Evolutionary conservation across 2,329 filamentous ascomycete genomes (phyloP), one percentile per base, ranked within the genome.

Genomic region (Truncatella angustata): DNA sequence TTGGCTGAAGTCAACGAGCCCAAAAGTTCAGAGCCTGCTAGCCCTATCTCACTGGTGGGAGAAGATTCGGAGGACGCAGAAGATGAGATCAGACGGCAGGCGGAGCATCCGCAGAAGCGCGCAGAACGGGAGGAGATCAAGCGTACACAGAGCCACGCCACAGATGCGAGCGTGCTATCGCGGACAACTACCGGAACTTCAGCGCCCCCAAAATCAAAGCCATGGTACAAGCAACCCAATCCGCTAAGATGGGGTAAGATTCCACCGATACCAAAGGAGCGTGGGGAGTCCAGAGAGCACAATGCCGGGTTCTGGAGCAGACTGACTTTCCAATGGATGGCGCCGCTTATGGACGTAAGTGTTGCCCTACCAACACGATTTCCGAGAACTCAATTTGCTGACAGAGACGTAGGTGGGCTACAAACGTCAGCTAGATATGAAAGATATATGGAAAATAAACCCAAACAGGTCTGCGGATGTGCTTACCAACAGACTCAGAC

Each of bases 391-490:
- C 18, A 6, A 4, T 40, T 43, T 18, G 26, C 35, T 50, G 28
- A 46, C 28, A 24, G 9, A 4, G 18, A 14, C 9, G 3, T 59
- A 90, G 85, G 82, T 85, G 35, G 94, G 94, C 32, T 97, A 97
- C 70, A 86, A 90, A 65, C 86, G 94, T 12, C 84, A 86, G 2
- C 79, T 99, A 2, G 87, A 96, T 63, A 73, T 86, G 51, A 89
- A 88, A 59, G 94, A 99, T 67, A 84, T 99, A 52, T 97, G 91
- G 87, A 74, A 78, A 1, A 88, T 97, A 60, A 97, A 97, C 57
- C 92, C 92, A 0, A 74, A 88, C 54, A 81, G 94, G 54, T 81
- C 84, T 14, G 85, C 90, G 40, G 84, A 90, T 56, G 74, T 84
- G 10, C 75, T 96, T 68, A 85, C 88, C 6, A 69, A 72, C 6